Evolutionary conservation across 108 stramenopile genomes (phyloP), one percentile per base, ranked within the genome.

Genomic region (Aurantiochytrium sp.): DNA sequence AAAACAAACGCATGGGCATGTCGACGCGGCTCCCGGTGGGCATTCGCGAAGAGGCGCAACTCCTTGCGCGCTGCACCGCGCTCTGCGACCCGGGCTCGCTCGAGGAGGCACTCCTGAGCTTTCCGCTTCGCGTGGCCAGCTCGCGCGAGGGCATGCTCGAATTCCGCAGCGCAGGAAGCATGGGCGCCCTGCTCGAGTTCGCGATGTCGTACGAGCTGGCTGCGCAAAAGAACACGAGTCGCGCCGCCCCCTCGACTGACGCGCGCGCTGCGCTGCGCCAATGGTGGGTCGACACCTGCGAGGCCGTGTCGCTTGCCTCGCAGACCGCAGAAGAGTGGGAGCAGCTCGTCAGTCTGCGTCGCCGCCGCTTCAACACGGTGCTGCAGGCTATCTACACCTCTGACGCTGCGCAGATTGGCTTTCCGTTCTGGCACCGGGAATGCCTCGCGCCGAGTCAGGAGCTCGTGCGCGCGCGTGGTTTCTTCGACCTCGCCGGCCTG

Each of bases 261-360:
- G 73, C 73, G 21, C n/a, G 45, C 73, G n/a, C 39, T 48, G 42
- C 21, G 36, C 73, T 81, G 1, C 42, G 42, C 21, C 39, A 48
- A 17, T 81, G 73, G 73, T 81, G 73, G 73, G 45, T 81, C 21
- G 42, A 81, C 42, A 81, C 73, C 1, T 81, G 73, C 45, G 73
- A 81, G 42, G 39, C 73, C 6, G 42, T 48, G 12, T 41, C 45
- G 21, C 30, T 48, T 1, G n/a, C 39, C 6, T 41, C 39, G 39
- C 39, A 48, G 12, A 22, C 45, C 17, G 30, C 42, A 12, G 73
- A 81, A 24, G 42, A 22, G n/a, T 81, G 73, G 73, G 45, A 81
- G 32, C 73, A 81, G 45, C 45, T 81, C 1, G 73, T 48, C 10
- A 48, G 19, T 12, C 39, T 81, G n/a, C 73, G 73, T 24, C 12